These are phyloP conservation scores for Aegilops longissima DNA, from an alignment of 176 grass and related monocot species.

Conservation along the genomic window DNA sequence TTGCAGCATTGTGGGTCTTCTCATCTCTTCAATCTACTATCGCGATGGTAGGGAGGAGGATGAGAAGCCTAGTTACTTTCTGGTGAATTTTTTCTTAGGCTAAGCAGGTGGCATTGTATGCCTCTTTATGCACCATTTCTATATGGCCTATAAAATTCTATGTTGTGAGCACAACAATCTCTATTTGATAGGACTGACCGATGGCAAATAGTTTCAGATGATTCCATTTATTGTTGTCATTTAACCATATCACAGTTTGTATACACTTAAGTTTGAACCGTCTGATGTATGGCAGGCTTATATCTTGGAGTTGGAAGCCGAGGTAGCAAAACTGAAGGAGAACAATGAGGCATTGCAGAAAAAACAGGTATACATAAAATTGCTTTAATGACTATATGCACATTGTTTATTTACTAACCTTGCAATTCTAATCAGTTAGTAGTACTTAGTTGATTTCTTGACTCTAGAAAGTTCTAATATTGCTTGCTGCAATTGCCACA, in stretches of 20 bases:
- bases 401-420: not conserved
- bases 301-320: conserved; percentile 88
- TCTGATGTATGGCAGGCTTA: conserved; percentile 53
- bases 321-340: conserved; percentile 86
- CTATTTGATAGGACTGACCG: not conserved
- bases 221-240: not conserved
- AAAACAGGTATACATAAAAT: conserved; percentile 67
- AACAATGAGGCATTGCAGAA: conserved; percentile 70
- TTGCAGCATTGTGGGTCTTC: not conserved
- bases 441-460: not conserved
- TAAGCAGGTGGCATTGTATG: not conserved
- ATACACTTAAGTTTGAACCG: not conserved
- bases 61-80: not conserved
- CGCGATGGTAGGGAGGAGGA: not conserved
- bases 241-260: not conserved
- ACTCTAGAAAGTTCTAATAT: not conserved
- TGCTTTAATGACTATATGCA: not conserved
- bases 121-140: not conserved
- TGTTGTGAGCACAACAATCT: not conserved
- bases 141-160: not conserved
- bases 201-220: not conserved
- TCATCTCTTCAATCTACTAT: not conserved
- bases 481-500: not conserved
- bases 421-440: conserved; percentile 12
- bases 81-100: not conserved